Evolutionary conservation across 2,329 filamentous ascomycete species (phyloP), one percentile per base, ranked within the genome.

Genomic region (Penicillium sp.): DNA sequence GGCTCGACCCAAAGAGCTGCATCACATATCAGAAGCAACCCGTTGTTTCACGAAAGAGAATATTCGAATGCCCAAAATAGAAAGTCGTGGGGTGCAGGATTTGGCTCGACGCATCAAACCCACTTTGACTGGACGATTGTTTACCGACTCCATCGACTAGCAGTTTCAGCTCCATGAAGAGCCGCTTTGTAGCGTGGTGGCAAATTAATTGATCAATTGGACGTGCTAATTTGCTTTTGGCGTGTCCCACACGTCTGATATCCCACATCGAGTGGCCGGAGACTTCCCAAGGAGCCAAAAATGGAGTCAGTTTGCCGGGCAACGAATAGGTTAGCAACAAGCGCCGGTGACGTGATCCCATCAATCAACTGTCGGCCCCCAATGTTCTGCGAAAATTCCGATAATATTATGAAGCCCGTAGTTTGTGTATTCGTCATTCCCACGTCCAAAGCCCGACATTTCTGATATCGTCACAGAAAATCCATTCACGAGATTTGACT

Each of bases 41-140:
- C 53, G 47, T 29, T 29, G 56, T 61, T 58, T 63, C 58, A 47
- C 33, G 23, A 51, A 42, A 26, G 22, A 42, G 49, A 42, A 25
- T 42, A 27, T 12, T 22, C 12, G 23, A 18, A 22, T 33, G 48
- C 49, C 58, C 22, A 62, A 54, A 60, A 63, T 58, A 62, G 55
- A 41, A 59, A 45, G 45, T 35, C 53, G 49, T 64, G 61, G 60
- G 58, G 60, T 61, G 14, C 47, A 61, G 54, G 44, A 55, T 43
- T 50, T 40, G 27, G 26, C 46, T 31, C 20, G 23, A 43, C 22
- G 43, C 44, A 23, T 15, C 37, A 47, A 40, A 41, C 23, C 54
- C 42, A 61, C 54, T 53, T 14, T 47, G 33, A 60, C 41, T 60
- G 57, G 57, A 22, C 22, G 12, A 49, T 45, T 37, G 42, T 45